These are phyloP conservation scores for Calocybe gangraenosa DNA, from an alignment of 768 basidiomycete genomes.

Conservation along the genomic window DNA sequence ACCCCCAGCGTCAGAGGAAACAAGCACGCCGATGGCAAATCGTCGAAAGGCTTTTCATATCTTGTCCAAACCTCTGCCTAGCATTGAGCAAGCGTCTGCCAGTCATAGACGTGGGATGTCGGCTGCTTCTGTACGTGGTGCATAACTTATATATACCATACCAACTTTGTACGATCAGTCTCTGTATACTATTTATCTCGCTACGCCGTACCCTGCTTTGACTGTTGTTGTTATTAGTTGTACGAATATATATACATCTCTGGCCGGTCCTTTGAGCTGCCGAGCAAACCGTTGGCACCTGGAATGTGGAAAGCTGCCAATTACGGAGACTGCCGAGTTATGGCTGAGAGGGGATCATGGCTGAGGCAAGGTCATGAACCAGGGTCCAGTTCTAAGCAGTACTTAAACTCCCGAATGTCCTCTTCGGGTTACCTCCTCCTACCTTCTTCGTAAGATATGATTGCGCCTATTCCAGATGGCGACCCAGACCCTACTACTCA, in stretches of 20 bases:
- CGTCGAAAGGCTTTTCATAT: conserved; percentile 70
- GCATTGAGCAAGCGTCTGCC: conserved; percentile 30
- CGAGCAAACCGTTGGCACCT: too few relatives aligned
- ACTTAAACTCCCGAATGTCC: conserved; percentile 16
- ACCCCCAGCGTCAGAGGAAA: conserved; percentile 42
- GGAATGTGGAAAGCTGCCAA: too few relatives aligned
- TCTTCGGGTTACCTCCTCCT: conserved; percentile 17
- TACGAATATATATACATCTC: conserved; percentile 16
- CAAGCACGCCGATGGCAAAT: conserved; percentile 48
- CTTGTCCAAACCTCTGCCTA: conserved; percentile 43
- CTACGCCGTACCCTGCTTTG: conserved; percentile 16
- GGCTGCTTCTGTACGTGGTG: conserved; percentile 44
- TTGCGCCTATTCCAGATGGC: conserved; percentile 56
- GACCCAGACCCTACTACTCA: conserved; percentile 76
- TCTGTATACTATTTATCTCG: conserved; percentile 17
- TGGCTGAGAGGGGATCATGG: conserved; percentile 3
- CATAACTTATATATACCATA: conserved; percentile 24
- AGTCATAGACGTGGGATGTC: conserved; percentile 53
- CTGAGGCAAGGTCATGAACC: conserved; percentile 4
- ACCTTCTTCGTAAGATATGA: conserved; percentile 37
- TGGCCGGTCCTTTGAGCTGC: too few relatives aligned
- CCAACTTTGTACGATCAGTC: conserved; percentile 14
- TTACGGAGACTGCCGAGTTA: conserved; percentile 22
- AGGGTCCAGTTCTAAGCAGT: too few relatives aligned
- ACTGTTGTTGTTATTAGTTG: conserved; percentile 16